Base-by-base conservation (phyloP, 2,329 filamentous ascomycete genomes). In the Colletotrichum somersetense region DNA sequence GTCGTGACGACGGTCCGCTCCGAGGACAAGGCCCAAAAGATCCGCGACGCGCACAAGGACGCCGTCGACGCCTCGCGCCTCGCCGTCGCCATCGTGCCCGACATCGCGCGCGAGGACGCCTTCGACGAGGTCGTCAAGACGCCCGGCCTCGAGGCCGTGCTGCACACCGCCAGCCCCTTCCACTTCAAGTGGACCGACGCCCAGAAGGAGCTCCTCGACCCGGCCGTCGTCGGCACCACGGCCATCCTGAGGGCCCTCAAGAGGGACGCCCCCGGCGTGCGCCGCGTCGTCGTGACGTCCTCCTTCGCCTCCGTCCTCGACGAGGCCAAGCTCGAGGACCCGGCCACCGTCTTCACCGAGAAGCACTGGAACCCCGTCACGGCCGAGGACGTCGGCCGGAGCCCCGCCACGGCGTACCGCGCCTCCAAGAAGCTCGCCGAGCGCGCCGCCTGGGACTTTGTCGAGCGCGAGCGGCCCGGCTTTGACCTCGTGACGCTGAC, bases 181-280 rank as follows among this genome's bases (percentile, higher is more conserved):
- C 87, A 89, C 76, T 89, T 84, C 80, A 84, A 85, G 2, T 85
- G 83, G 75, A 83, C 79, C 58, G 87, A 89, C 75, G 80, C 86
- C 12, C 78, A 85, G 73, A 85, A 80, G 64, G 88, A 90, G 69
- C 83, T 91, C 40, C 80, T 91, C 67, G 85, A 89, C 75, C 89
- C 89, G 1, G 89, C 89, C 5, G 81, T 90, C 57, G 81, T 86
- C 66, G 89, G 88, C 73, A 89, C 88, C 1, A 92, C 91, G 75
- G 92, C 91, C 44, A 89, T 96, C 67, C 90, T 93, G 46, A 88
- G 91, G 75, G 91, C 93, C 23, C 86, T 96, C 74, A 90, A 91
- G 77, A 84, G 85, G 73, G 74, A 88, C 79, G 78, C 87, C 0
- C 87, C 87, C 0, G 74, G 75, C 7, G 92, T 97, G 64, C 93